Base-by-base conservation (phyloP, 169 alveolate species). In the Plasmodium coatneyi region DNA sequence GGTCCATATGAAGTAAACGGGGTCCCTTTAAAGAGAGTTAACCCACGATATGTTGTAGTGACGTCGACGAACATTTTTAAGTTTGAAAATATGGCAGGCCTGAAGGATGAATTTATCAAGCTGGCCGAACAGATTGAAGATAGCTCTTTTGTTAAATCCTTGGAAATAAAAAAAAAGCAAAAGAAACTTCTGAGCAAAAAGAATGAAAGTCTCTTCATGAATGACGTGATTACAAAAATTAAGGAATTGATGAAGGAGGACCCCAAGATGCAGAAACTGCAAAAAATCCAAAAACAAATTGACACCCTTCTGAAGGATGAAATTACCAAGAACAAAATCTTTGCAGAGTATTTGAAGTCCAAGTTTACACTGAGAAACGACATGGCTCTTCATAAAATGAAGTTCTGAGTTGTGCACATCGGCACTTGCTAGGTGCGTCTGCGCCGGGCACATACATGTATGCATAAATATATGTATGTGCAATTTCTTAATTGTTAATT, bases 1-100 rank as follows among this genome's bases (percentile, higher is more conserved):
- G 99, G 99, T 16, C 99, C 99, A 25, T 98, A 96, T 97, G 97
- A 97, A 82, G 95, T 98, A 83, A 99, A 99, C 95, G 99, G 99
- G 36, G 99, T 98, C 54, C 99, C 99, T 9, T 96, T 99, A 87
- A 98, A 98, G 96, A 98, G 99, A 95, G 99, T 98, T 60, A 98
- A 98, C 97, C 99, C 98, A 84, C 98, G 99, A 66, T 98, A 98
- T 96, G 98, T 98, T 86, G 96, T 98, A 72, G 99, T 99, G 76
- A 99, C 99, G 7, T 96, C 99, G 92, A 98, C 99, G 49, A 98
- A 98, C 92, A 96, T 99, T 60, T 96, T 93, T 78, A 96, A 95
- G 70, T 78, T 98, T 71, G 72, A 86, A 34, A 97, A 97, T 76
- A 97, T 96, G 82, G 95, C 71, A 96, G 82, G 96, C 96, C 22